Percentiles rank a stretch among this genome's conserved stretches.
These are phyloP conservation scores for Venturia aucupariae DNA, from an alignment of 2,329 filamentous ascomycete genomes.

Conservation along the genomic window DNA sequence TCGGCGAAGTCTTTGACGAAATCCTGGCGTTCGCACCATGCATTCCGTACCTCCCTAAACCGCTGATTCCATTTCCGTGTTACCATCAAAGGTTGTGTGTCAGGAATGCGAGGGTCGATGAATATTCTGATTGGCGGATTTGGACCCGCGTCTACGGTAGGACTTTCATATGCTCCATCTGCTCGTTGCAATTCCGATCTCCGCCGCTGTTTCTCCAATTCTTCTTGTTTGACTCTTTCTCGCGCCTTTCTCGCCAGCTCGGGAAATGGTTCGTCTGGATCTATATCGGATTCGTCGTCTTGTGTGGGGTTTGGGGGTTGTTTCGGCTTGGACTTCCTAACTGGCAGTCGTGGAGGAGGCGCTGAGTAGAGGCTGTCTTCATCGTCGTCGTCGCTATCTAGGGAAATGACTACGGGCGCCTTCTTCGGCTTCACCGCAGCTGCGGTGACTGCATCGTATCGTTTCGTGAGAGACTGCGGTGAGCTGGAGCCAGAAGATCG, in stretches of 20 bases:
- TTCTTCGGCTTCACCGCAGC: not conserved
- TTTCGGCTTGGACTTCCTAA: not conserved
- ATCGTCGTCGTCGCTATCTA: conserved; percentile 9
- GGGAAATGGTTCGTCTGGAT: not conserved
- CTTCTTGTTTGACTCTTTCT: not conserved
- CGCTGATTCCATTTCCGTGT: conserved; percentile 58
- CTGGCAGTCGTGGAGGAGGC: not conserved
- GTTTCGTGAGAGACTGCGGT: conserved; percentile 10
- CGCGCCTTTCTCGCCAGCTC: conserved; percentile 1
- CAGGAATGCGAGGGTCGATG: conserved; percentile 57
- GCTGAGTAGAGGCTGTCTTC: conserved; percentile 6
- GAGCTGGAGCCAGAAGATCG: conserved; percentile 1
- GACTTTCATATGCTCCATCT: conserved; percentile 3
- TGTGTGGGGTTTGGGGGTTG: not conserved
- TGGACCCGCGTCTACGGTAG: conserved; percentile 17
- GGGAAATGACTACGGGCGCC: not conserved
- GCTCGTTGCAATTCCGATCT: not conserved
- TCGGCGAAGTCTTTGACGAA: conserved; percentile 39
- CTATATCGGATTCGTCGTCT: conserved; percentile 11
- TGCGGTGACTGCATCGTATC: not conserved
- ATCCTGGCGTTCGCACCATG: conserved; percentile 59
- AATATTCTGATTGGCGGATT: conserved; percentile 54
- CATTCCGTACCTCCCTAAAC: conserved; percentile 56
- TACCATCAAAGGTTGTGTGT: conserved; percentile 52
- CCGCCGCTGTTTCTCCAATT: conserved; percentile 14